These are phyloP conservation scores for Coemansia sp. DNA, from an alignment of 192 early-diverging fungal genomes.

Conservation along the genomic window DNA sequence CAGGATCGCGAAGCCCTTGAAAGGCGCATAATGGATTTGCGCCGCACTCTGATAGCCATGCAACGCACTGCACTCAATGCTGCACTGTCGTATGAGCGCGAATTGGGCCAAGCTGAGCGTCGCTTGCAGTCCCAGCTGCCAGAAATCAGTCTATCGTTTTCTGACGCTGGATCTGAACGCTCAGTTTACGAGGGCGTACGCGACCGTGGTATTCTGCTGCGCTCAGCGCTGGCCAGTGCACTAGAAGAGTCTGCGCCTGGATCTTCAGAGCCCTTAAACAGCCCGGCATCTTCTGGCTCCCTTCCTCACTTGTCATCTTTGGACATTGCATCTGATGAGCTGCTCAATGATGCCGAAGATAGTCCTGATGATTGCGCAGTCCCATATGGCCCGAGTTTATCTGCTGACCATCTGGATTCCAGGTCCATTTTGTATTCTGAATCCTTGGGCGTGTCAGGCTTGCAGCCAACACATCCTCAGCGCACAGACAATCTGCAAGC, in stretches of 20 bases:
- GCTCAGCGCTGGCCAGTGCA: slow-evolving; percentile 40
- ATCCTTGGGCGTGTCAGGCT: slow-evolving; percentile 14
- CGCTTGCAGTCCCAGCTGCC: slow-evolving; percentile 6
- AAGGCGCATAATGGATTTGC: slow-evolving; percentile 42
- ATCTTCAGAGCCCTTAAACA: slow-evolving; percentile 1
- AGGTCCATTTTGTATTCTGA: slow-evolving; percentile 1
- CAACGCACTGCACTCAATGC: slow-evolving; percentile 49
- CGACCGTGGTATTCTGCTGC: slow-evolving; percentile 46
- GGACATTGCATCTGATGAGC: too few relatives aligned
- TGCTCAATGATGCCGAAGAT: too few relatives aligned
- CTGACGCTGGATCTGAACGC: slow-evolving; percentile 3
- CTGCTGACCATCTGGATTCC: too few relatives aligned
- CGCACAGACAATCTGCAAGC: not conserved
- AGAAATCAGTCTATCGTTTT: not conserved
- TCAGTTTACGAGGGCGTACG: slow-evolving; percentile 42
- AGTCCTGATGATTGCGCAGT: too few relatives aligned
- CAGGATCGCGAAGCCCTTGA: slow-evolving; percentile 24
- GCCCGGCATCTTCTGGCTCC: not conserved
- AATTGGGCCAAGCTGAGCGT: slow-evolving; percentile 45
- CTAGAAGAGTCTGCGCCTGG: not conserved
- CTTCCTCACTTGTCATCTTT: not conserved
- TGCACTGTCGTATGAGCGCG: slow-evolving; percentile 46
- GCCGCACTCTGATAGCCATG: slow-evolving; percentile 52
- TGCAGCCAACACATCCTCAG: not conserved
- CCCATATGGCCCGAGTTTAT: too few relatives aligned